Conservation (phyloP, 75 land plant species). For the Azolla pinnata region DNA sequence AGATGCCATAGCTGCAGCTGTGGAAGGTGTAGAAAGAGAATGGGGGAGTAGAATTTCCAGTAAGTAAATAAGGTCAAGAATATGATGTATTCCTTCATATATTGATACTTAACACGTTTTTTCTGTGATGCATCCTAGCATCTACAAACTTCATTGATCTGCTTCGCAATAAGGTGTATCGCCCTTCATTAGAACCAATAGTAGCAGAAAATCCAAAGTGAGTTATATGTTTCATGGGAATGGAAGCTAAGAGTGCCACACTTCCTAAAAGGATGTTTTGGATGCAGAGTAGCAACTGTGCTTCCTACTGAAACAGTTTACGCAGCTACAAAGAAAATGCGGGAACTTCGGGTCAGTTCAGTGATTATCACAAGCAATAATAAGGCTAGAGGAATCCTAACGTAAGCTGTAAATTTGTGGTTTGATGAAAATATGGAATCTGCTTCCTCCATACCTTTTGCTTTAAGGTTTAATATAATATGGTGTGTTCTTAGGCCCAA, state of each 20-base stretch:
- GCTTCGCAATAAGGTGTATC: slow-evolving; percentile 72
- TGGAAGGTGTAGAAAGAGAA: slow-evolving; percentile 83
- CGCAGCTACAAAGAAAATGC: slow-evolving; percentile 77
- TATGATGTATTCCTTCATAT: background rate
- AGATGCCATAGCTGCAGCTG: slow-evolving; percentile 96
- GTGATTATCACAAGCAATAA: slow-evolving; percentile 62
- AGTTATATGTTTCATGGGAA: background rate
- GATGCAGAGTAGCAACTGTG: slow-evolving; percentile 60
- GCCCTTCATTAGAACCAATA: slow-evolving; percentile 69
- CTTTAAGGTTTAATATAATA: background rate
- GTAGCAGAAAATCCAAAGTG: slow-evolving; percentile 75
- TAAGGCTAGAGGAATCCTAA: slow-evolving; percentile 82
- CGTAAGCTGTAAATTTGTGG: slow-evolving; percentile 32
- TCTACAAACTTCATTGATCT: slow-evolving; percentile 50
- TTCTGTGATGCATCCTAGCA: background rate
- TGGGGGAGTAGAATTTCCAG: slow-evolving; percentile 75
- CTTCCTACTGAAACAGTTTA: slow-evolving; percentile 67
- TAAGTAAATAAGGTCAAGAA: slow-evolving; percentile 9
- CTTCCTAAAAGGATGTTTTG: background rate
- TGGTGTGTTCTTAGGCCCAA: slow-evolving; percentile 42
- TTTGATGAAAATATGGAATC: background rate
- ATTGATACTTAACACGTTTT: background rate
- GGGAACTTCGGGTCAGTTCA: slow-evolving; percentile 48
- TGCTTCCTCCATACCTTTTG: background rate
- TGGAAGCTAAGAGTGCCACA: background rate